Conservation (phyloP, 2,329 filamentous ascomycete species). For the Exophiala mesophila region DNA sequence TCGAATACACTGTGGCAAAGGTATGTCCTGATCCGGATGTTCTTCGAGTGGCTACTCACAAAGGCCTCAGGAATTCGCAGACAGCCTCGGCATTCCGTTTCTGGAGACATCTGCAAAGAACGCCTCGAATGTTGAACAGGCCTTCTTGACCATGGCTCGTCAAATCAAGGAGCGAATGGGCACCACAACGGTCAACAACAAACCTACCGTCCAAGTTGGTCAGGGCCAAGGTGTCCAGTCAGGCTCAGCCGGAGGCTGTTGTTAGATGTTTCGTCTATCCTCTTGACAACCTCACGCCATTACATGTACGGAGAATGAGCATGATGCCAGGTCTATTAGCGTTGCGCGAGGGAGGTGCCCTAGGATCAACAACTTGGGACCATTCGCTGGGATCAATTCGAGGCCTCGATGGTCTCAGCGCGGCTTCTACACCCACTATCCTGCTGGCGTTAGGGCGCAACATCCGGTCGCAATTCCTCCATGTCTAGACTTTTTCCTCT, state of each 20-base stretch:
- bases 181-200: slow-evolving; percentile 92
- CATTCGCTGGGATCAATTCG: too few relatives aligned
- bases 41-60: slow-evolving; percentile 5
- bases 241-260: slow-evolving; percentile 80
- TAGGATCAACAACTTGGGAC: slow-evolving; percentile 2
- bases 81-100: slow-evolving; percentile 98
- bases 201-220: slow-evolving; percentile 93
- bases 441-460: slow-evolving; percentile 20
- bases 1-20: slow-evolving; percentile 99
- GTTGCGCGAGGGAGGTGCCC: slow-evolving; percentile 9
- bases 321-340: slow-evolving; percentile 7
- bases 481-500: slow-evolving; percentile 23
- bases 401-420: too few relatives aligned
- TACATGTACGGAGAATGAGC: slow-evolving; percentile 6
- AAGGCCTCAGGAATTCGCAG: slow-evolving; percentile 78
- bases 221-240: slow-evolving; percentile 91
- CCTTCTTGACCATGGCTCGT: slow-evolving; percentile 98
- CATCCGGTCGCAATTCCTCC: slow-evolving; percentile 14
- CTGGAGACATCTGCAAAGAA: slow-evolving; percentile 99
- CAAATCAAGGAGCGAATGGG: slow-evolving; percentile 99
- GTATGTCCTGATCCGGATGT: slow-evolving; percentile 48
- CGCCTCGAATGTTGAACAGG: slow-evolving; percentile 98
- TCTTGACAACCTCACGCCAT: not conserved
- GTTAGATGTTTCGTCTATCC: slow-evolving; percentile 53
- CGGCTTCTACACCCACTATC: too few relatives aligned